Percentiles rank a stretch among this genome's conserved stretches.
Conservation (phyloP, 306 rosid species). For the Vigna reflexopilosa region DNA sequence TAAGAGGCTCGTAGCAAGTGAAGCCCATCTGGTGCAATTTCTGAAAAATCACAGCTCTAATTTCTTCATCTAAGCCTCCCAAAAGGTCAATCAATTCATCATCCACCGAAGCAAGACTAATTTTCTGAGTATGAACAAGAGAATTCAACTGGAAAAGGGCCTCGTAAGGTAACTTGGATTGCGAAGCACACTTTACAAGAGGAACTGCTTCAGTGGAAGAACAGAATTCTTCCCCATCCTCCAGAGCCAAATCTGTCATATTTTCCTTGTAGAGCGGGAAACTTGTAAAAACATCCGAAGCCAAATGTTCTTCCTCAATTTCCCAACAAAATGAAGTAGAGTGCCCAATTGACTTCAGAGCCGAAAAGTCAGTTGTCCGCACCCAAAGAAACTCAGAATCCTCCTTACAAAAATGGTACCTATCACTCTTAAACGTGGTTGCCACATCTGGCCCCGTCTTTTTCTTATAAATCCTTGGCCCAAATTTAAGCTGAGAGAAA, state of each 20-base stretch:
- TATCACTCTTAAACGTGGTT: slow-evolving; percentile 59
- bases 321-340: slow-evolving; percentile 81
- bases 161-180: slow-evolving; percentile 66
- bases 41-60: slow-evolving; percentile 61
- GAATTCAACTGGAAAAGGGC: slow-evolving; percentile 80
- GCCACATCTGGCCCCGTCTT: slow-evolving; percentile 60
- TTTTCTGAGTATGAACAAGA: slow-evolving; percentile 86
- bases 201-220: slow-evolving; percentile 69
- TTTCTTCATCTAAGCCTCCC: slow-evolving; percentile 60
- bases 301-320: slow-evolving; percentile 57
- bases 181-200: slow-evolving; percentile 54
- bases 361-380: slow-evolving; percentile 78
- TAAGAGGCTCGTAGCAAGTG: slow-evolving; percentile 73
- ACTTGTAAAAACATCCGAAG: slow-evolving; percentile 53
- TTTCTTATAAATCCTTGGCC: slow-evolving; percentile 71
- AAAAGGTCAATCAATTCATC: slow-evolving; percentile 64
- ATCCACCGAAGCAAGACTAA: slow-evolving; percentile 70
- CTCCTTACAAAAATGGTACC: slow-evolving; percentile 78
- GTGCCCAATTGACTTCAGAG: slow-evolving; percentile 69
- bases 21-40: slow-evolving; percentile 73
- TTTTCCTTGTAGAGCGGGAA: slow-evolving; percentile 71
- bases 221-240: slow-evolving; percentile 58
- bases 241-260: slow-evolving; percentile 56
- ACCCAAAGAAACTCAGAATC: slow-evolving; percentile 82
- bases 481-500: slow-evolving; percentile 73